Base-by-base conservation (phyloP, 2,329 filamentous ascomycete species). In the Cytospora mali region DNA sequence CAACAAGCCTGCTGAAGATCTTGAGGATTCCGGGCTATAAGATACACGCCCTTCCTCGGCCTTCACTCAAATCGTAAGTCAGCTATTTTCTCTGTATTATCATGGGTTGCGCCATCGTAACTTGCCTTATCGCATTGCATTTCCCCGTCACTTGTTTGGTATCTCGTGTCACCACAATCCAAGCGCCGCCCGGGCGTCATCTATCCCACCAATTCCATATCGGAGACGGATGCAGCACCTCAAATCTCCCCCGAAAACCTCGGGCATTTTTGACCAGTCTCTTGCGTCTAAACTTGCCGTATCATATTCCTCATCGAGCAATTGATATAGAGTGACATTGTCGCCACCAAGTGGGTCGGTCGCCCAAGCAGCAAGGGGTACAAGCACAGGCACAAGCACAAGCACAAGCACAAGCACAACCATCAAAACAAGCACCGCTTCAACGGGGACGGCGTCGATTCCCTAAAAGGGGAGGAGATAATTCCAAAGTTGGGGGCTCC, bases 291-390 rank as follows among this genome's bases (percentile, higher is more conserved):
- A 53, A 31, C n/a, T 31, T 46, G 28, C 46, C n/a, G 21, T 18
- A 6, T 53, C 25, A 13, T 25, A 39, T 18, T 16, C 49, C 48
- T 54, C 49, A n/a, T 29, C 29, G 54, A 53, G 33, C 62, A 50
- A 49, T 61, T 64, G 57, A 48, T 33, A 42, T 58, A 23, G 39
- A 42, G 62, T 56, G 49, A 46, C 48, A 56, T 33, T 16, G 33
- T 57, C 62, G 42, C 49, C 39, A 31, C 39, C 53, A 51, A 58
- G 58, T 57, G 62, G 62, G 53, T 62, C 49, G 50, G 39, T 55
- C 29, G n/a, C n/a, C 16, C n/a, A n/a, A n/a, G 52, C 42, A 31
- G 52, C 23, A 35, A 35, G 29, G 28, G 21, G 28, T 50, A 50
- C 55, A 33, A 33, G 31, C 31, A 33, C 31, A 6, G 14, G 31